Percentiles rank a stretch among this genome's conserved stretches.
These are phyloP conservation scores for Maudiozyma barnettii DNA, from an alignment of 805 yeast genomes.

Conservation along the genomic window DNA sequence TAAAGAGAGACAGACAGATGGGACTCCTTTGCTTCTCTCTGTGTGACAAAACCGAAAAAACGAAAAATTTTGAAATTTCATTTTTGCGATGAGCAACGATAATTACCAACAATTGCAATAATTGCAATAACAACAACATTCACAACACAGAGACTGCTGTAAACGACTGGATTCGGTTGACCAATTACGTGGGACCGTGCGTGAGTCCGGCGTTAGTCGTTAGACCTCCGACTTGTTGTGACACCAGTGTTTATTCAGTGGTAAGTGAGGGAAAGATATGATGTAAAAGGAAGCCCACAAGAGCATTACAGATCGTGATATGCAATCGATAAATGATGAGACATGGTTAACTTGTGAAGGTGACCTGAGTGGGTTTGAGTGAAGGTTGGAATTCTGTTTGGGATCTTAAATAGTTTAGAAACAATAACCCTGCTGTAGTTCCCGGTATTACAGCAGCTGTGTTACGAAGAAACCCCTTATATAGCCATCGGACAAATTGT, in stretches of 20 bases:
- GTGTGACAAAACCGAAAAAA: neutral
- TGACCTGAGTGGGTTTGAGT: neutral
- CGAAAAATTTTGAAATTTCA: neutral
- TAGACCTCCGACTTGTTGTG: too few relatives aligned
- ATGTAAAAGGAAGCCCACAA: neutral
- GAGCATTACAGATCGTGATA: too few relatives aligned
- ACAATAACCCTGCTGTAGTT: constrained; percentile 75
- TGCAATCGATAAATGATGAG: too few relatives aligned
- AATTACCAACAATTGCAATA: too few relatives aligned
- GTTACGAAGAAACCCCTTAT: constrained; percentile 67
- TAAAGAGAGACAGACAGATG: too few relatives aligned
- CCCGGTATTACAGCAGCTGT: constrained; percentile 77
- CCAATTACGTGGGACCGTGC: neutral
- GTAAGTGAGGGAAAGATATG: too few relatives aligned
- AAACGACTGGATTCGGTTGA: neutral
- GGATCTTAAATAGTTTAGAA: constrained; percentile 70
- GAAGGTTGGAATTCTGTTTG: constrained; percentile 6
- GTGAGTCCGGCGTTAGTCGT: neutral
- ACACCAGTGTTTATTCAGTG: too few relatives aligned
- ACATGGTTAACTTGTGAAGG: too few relatives aligned
- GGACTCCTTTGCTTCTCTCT: too few relatives aligned
- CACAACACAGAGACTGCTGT: neutral
- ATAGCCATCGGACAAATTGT: constrained; percentile 47
- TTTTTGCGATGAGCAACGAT: too few relatives aligned
- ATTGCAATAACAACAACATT: too few relatives aligned